phyloP scores from a whole-genome alignment of 768 basidiomycete species.

The Macrolepiota fuliginosa region DNA sequence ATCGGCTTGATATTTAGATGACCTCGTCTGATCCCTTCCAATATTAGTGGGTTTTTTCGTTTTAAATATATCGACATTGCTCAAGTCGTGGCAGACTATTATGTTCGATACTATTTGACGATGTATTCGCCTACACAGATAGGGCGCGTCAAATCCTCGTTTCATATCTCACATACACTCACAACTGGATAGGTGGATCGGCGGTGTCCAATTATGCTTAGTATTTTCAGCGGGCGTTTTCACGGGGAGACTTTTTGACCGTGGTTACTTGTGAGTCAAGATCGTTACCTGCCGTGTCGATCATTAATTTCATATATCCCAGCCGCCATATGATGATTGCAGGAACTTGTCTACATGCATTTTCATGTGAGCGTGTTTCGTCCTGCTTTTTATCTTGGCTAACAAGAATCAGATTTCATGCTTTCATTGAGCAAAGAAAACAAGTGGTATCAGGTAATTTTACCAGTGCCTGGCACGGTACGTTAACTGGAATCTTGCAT shows the following conservation, averaged over 20 bases:
- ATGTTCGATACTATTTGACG: slow-evolving; percentile 35
- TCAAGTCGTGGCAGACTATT: slow-evolving; percentile 28
- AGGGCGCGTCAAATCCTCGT: slow-evolving; percentile 22
- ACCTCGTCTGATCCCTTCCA: slow-evolving; percentile 7
- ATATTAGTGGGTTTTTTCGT: background rate
- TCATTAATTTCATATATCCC: background rate
- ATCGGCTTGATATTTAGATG: background rate
- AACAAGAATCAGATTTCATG: slow-evolving; percentile 30
- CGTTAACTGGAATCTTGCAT: slow-evolving; percentile 18
- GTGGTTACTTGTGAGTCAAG: slow-evolving; percentile 45
- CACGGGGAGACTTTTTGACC: slow-evolving; percentile 48
- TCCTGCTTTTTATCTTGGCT: background rate
- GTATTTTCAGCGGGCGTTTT: slow-evolving; percentile 41
- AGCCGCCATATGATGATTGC: slow-evolving; percentile 44
- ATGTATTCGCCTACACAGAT: slow-evolving; percentile 34
- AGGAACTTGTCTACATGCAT: slow-evolving; percentile 41
- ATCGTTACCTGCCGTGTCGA: background rate
- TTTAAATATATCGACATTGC: background rate
- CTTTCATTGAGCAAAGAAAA: slow-evolving; percentile 37
- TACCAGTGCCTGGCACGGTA: background rate
- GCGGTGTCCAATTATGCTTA: slow-evolving; percentile 47
- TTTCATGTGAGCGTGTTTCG: slow-evolving; percentile 25
- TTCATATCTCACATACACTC: background rate
- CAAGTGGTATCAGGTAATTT: slow-evolving; percentile 17
- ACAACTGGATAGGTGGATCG: slow-evolving; percentile 34